Evolutionary conservation across 768 basidiomycete genomes (phyloP).

Genomic region (Tricholoma sp.): DNA sequence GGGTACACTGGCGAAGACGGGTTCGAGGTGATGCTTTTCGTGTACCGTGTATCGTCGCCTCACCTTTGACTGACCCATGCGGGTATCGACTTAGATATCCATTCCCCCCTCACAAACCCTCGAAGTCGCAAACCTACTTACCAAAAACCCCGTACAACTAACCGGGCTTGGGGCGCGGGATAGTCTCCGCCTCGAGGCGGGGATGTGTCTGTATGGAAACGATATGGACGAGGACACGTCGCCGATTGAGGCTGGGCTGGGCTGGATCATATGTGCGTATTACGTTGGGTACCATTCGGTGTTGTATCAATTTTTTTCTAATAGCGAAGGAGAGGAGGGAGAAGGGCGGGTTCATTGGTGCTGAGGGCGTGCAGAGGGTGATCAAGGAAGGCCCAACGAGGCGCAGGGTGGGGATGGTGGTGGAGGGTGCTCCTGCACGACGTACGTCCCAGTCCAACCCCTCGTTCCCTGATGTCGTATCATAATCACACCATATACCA

Average conservation of each 20-base stretch:
- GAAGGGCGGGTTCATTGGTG: slow-evolving; percentile 71
- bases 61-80: background rate
- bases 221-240: slow-evolving; percentile 85
- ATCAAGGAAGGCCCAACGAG: slow-evolving; percentile 75
- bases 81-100: slow-evolving; percentile 56
- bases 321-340: slow-evolving; percentile 81
- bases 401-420: slow-evolving; percentile 75
- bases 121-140: slow-evolving; percentile 64
- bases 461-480: no score
- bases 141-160: slow-evolving; percentile 65
- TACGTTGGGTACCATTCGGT: no score
- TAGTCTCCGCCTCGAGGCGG: slow-evolving; percentile 91
- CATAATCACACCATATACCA: slow-evolving; percentile 15
- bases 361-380: slow-evolving; percentile 65
- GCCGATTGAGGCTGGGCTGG: slow-evolving; percentile 87
- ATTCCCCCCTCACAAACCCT: slow-evolving; percentile 76
- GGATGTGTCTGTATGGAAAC: slow-evolving; percentile 94
- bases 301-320: no score
- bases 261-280: slow-evolving; percentile 85
- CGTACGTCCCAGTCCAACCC: slow-evolving; percentile 38
- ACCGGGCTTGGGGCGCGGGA: slow-evolving; percentile 92
- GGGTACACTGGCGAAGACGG: slow-evolving; percentile 99
- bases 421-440: slow-evolving; percentile 84
- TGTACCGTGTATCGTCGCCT: background rate
- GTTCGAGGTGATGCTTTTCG: slow-evolving; percentile 62